Evolutionary conservation across 352 stramenopile species (phyloP).

Genomic region (Phytophthora sojae): DNA sequence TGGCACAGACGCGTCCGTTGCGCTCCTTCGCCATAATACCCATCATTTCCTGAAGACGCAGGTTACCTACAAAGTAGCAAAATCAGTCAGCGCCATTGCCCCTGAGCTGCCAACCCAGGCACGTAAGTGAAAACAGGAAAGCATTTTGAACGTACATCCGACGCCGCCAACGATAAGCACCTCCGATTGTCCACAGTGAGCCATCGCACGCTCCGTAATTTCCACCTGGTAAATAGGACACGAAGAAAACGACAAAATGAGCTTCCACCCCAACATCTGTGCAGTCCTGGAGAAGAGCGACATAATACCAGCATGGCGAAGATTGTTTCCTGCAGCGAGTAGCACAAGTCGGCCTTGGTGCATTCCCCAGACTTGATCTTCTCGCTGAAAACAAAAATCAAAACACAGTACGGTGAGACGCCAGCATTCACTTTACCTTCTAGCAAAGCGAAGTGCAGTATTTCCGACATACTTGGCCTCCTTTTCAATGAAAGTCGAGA

Average conservation of each 20-base stretch:
- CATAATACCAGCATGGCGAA: constrained; percentile 98
- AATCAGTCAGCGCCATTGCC: neutral
- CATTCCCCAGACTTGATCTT: constrained; percentile 89
- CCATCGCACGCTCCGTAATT: constrained; percentile 99
- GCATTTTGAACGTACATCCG: constrained; percentile 90
- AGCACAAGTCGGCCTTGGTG: constrained; percentile 98
- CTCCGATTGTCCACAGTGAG: constrained; percentile 95
- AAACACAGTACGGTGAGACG: neutral
- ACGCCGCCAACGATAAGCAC: constrained; percentile 99
- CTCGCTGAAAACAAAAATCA: constrained; percentile 43
- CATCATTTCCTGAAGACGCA: constrained; percentile 98
- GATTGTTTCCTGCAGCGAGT: constrained; percentile 99
- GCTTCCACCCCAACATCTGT: neutral
- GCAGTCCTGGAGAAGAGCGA: neutral
- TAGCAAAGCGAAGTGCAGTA: neutral
- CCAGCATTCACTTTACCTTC: neutral
- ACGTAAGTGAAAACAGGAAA: neutral
- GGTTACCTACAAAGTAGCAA: constrained; percentile 52
- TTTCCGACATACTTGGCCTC: constrained; percentile 72
- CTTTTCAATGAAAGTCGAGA: constrained; percentile 98
- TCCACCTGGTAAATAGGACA: constrained; percentile 82
- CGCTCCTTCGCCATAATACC: constrained; percentile 96
- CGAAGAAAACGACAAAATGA: neutral
- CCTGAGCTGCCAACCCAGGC: neutral
- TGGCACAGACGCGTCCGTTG: constrained; percentile 95